These are phyloP conservation scores for Entoloma clypeatum DNA, from an alignment of 1,284 basidiomycete species.

Conservation along the genomic window DNA sequence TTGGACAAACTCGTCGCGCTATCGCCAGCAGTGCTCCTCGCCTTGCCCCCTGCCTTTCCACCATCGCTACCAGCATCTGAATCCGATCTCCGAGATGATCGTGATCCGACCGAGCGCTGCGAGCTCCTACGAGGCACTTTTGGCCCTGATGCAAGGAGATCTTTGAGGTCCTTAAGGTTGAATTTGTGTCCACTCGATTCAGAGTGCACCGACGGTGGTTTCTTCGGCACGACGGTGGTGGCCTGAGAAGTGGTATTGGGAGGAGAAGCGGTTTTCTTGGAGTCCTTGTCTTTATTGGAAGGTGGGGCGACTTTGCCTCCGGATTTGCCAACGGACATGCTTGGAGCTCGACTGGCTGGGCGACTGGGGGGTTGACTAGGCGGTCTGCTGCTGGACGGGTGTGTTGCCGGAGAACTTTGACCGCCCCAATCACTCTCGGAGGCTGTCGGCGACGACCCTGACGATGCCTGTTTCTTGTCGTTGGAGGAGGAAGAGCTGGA, in stretches of 20 bases:
- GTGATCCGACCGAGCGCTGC: conserved; percentile 49
- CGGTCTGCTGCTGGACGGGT: conserved; percentile 50
- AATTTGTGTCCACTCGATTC: conserved; percentile 66
- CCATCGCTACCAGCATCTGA: conserved; percentile 51
- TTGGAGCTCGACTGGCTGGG: conserved; percentile 51
- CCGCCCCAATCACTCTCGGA: conserved; percentile 61
- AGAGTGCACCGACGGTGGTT: conserved; percentile 51
- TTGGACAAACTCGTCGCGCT: conserved; percentile 67
- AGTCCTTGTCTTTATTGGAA: conserved; percentile 20
- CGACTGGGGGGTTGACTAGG: conserved; percentile 59
- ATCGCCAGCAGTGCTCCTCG: conserved; percentile 57
- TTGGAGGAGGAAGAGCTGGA: conserved; percentile 23
- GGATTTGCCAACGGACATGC: conserved; percentile 48
- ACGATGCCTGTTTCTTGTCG: conserved; percentile 24
- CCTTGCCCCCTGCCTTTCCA: conserved; percentile 29
- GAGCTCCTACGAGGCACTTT: conserved; percentile 74
- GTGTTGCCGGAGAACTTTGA: conserved; percentile 44
- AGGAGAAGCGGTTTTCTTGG: conserved; percentile 25
- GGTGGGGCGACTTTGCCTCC: conserved; percentile 36
- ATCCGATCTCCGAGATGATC: conserved; percentile 63
- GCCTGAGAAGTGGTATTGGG: conserved; percentile 26
- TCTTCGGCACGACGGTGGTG: conserved; percentile 24
- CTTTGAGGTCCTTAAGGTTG: conserved; percentile 79
- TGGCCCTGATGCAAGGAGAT: conserved; percentile 66
- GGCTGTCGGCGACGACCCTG: conserved; percentile 40